These are phyloP conservation scores for Dicorynia guianensis DNA, from an alignment of 306 rosid species.

Conservation along the genomic window DNA sequence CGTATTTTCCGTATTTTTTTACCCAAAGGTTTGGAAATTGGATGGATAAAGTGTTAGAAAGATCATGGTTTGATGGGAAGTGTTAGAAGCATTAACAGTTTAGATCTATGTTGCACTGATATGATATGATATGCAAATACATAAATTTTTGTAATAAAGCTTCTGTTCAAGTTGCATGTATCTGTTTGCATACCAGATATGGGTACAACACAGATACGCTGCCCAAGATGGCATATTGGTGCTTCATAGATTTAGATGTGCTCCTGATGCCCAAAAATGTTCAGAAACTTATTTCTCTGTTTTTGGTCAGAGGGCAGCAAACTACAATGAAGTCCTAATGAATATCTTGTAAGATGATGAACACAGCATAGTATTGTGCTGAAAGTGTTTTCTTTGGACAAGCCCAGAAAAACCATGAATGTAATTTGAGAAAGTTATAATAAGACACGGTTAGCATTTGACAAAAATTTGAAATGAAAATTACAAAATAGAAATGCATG, in stretches of 20 bases:
- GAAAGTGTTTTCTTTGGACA: no score
- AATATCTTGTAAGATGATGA: no score
- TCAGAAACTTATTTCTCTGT: not conserved
- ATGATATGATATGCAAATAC: no score
- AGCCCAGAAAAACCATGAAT: no score
- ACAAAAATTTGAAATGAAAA: slow-evolving; percentile 3
- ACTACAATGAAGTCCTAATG: slow-evolving; percentile 19
- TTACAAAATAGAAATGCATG: not conserved
- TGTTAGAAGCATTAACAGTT: not conserved
- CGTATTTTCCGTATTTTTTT: no score
- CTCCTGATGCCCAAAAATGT: not conserved
- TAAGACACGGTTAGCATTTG: not conserved
- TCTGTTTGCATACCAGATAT: no score
- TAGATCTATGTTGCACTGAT: not conserved
- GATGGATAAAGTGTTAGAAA: not conserved
- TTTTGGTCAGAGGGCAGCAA: slow-evolving; percentile 4
- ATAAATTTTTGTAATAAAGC: no score
- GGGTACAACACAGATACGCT: no score
- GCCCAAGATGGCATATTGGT: no score
- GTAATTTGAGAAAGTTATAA: no score
- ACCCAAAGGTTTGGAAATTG: not conserved
- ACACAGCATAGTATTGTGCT: no score
- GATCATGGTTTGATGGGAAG: not conserved
- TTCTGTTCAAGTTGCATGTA: no score
- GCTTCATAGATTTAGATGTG: not conserved